Percentiles rank a stretch among this genome's conserved stretches.
These are phyloP conservation scores for Fusarium virguliforme DNA, from an alignment of 2,329 filamentous ascomycete species.

Conservation along the genomic window DNA sequence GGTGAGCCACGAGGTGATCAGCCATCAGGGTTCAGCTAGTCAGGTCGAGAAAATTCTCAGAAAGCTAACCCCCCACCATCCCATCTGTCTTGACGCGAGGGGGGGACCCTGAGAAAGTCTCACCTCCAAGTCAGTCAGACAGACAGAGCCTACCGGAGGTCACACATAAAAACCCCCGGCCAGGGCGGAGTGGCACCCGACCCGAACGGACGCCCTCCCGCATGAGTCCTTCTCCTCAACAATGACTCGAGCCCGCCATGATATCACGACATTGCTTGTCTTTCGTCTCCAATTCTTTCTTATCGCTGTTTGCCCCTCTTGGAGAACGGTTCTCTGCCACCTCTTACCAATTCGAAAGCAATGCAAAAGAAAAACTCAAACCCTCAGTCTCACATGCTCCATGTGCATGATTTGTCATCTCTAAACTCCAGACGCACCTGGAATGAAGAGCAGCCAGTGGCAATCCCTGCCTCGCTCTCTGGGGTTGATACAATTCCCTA, in stretches of 20 bases:
- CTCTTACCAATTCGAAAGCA: slow-evolving; percentile 5
- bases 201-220: slow-evolving; percentile 15
- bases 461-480: slow-evolving; percentile 13
- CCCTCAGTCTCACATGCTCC: slow-evolving; percentile 5
- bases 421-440: neutral
- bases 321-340: neutral
- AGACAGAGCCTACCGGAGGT: slow-evolving; percentile 1
- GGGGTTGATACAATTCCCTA: slow-evolving; percentile 14
- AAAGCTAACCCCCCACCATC: slow-evolving; percentile 13
- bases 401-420: slow-evolving; percentile 30
- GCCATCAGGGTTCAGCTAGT: slow-evolving; percentile 39
- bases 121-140: slow-evolving; percentile 9
- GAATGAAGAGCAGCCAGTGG: slow-evolving; percentile 4
- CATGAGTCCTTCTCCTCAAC: neutral
- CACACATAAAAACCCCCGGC: slow-evolving; percentile 1
- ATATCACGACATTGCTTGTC: slow-evolving; percentile 20
- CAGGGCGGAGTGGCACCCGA: slow-evolving; percentile 13
- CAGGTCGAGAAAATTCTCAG: slow-evolving; percentile 31
- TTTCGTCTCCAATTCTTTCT: neutral
- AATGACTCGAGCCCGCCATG: slow-evolving; percentile 22
- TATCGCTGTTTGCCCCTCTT: neutral
- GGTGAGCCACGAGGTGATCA: slow-evolving; percentile 29
- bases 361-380: slow-evolving; percentile 9
- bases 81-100: neutral
- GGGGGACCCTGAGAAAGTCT: slow-evolving; percentile 35